Percentiles rank a stretch among this genome's conserved stretches.
These are phyloP conservation scores for Ceratorhiza oryzae-sativae DNA, from an alignment of 1,284 basidiomycete genomes.

Conservation along the genomic window DNA sequence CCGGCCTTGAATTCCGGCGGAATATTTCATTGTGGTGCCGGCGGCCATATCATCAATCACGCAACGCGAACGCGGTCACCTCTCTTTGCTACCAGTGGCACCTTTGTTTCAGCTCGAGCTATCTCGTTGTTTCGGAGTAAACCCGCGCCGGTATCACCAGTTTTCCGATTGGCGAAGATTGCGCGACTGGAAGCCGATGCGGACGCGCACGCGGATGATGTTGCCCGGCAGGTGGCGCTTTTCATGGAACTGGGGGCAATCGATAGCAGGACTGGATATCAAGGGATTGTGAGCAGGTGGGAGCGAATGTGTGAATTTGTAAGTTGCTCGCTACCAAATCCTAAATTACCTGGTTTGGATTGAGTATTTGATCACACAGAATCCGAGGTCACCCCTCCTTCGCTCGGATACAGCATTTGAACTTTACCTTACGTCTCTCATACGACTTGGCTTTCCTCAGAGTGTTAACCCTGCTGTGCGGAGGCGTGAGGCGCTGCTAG, in stretches of 20 bases:
- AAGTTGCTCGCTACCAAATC: slow-evolving; percentile 50
- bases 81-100: not conserved
- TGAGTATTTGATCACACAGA: slow-evolving; percentile 53
- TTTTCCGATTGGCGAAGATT: slow-evolving; percentile 70
- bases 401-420: slow-evolving; percentile 73
- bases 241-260: slow-evolving; percentile 70
- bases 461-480: slow-evolving; percentile 70
- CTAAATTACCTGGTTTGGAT: slow-evolving; percentile 6
- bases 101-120: not conserved
- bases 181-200: slow-evolving; percentile 75
- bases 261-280: slow-evolving; percentile 68
- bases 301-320: slow-evolving; percentile 82
- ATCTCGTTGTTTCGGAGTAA: slow-evolving; percentile 47
- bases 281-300: slow-evolving; percentile 76
- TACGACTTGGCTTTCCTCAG: slow-evolving; percentile 63
- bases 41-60: not conserved
- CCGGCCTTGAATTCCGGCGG: not conserved
- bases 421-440: slow-evolving; percentile 70
- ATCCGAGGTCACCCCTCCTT: slow-evolving; percentile 68
- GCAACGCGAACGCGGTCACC: not conserved
- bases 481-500: slow-evolving; percentile 59
- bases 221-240: slow-evolving; percentile 70
- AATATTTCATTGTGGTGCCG: not conserved
- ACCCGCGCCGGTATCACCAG: slow-evolving; percentile 62
- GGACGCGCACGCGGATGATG: slow-evolving; percentile 71